Evolutionary conservation across 75 land plant species (phyloP).

Genomic region (Larix kaempferi): DNA sequence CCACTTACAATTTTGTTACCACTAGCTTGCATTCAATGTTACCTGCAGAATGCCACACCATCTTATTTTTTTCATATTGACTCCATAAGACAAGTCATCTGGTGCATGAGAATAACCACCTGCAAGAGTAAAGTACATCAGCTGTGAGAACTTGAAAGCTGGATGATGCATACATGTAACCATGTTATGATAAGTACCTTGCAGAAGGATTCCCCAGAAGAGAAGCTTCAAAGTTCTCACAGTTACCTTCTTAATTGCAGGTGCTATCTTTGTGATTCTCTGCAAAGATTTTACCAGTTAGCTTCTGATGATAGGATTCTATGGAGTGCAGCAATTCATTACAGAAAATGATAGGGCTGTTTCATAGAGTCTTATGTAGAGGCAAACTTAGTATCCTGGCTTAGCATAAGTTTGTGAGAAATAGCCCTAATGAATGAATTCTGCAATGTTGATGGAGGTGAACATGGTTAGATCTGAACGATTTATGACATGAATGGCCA

Average conservation of each 20-base stretch:
- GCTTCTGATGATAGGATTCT: too few relatives aligned
- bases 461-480: too few relatives aligned
- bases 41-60: conserved; percentile 96
- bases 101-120: conserved; percentile 91
- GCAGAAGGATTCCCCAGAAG: conserved; percentile 79
- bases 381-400: too few relatives aligned
- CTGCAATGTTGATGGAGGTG: too few relatives aligned
- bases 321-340: too few relatives aligned
- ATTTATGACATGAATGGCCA: too few relatives aligned
- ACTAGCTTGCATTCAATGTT: neutral
- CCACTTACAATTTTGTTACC: too few relatives aligned
- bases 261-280: neutral
- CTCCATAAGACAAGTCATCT: conserved; percentile 76
- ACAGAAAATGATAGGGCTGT: too few relatives aligned
- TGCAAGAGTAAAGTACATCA: conserved; percentile 14
- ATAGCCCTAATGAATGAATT: too few relatives aligned
- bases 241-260: conserved; percentile 37
- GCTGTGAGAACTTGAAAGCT: neutral
- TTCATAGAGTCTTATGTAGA: too few relatives aligned
- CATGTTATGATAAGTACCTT: conserved; percentile 44
- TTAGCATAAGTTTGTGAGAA: too few relatives aligned
- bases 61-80: conserved; percentile 68
- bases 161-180: neutral
- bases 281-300: too few relatives aligned
- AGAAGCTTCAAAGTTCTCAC: conserved; percentile 65